These are phyloP conservation scores for Scutellaria barbata DNA, from an alignment of 257 asterid genomes.

Conservation along the genomic window DNA sequence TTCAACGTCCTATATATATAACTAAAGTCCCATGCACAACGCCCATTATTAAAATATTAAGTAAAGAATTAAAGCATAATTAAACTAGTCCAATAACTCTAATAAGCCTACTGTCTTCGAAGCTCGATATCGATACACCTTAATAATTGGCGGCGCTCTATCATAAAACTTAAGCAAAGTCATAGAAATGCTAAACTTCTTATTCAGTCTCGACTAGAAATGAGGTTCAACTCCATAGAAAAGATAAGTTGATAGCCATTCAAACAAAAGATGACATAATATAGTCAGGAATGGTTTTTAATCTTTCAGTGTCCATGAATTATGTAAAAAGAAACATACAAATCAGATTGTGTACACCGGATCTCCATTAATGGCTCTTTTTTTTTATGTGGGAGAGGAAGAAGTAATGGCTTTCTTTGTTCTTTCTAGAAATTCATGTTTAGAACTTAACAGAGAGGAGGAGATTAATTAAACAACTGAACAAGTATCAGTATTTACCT, in stretches of 20 bases:
- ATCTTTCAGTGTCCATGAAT: constrained; percentile 19
- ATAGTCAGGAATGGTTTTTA: constrained; percentile 6
- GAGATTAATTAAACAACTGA: constrained; percentile 17
- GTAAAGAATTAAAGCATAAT: too few species aligned
- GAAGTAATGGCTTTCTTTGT: neutral
- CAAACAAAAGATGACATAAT: constrained; percentile 3
- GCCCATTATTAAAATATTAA: too few species aligned
- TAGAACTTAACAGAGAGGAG: neutral
- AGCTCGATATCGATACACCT: too few species aligned
- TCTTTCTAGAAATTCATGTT: neutral
- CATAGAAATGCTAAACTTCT: neutral
- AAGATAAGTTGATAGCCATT: constrained; percentile 19
- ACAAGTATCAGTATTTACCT: constrained; percentile 50
- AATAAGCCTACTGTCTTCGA: too few species aligned
- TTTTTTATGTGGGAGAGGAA: too few species aligned
- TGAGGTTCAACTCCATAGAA: constrained; percentile 18
- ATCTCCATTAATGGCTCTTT: neutral
- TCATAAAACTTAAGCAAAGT: constrained; percentile 4
- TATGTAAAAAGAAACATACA: constrained; percentile 4
- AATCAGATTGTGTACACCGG: neutral
- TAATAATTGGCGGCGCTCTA: too few species aligned
- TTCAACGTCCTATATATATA: too few species aligned
- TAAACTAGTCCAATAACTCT: too few species aligned
- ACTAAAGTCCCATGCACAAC: too few species aligned
- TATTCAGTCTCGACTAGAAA: constrained; percentile 9